A percentile compares a stretch with the other conserved stretches of the same genome.
phyloP scores from a whole-genome alignment of 208 protist genomes.

The Naegleria fowleri region DNA sequence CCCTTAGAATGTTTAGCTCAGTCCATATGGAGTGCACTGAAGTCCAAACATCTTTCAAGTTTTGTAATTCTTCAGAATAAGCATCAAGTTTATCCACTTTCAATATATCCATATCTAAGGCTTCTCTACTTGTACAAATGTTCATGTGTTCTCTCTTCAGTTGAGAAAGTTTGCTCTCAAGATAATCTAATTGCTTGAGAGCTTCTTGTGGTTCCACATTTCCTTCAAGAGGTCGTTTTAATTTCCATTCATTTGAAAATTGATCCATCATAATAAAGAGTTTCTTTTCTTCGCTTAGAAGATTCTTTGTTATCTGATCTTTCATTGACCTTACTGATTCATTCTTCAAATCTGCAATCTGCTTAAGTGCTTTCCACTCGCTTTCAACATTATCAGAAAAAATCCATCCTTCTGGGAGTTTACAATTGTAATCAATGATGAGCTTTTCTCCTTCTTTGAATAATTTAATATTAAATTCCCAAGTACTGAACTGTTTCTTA shows the following conservation, averaged over 20 bases:
- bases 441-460: constrained; percentile 71
- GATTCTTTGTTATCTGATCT: constrained; percentile 55
- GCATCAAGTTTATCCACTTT: constrained; percentile 54
- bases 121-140: constrained; percentile 47
- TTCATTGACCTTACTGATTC: constrained; percentile 66
- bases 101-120: constrained; percentile 49
- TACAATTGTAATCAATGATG: constrained; percentile 71
- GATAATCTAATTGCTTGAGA: constrained; percentile 58
- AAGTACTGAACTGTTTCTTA: constrained; percentile 52
- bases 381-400: constrained; percentile 71
- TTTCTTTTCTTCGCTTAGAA: constrained; percentile 52
- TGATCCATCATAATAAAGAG: constrained; percentile 36
- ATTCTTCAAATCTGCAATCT: constrained; percentile 80
- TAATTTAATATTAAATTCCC: constrained; percentile 46
- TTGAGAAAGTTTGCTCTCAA: constrained; percentile 53
- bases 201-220: constrained; percentile 49
- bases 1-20: constrained; percentile 68
- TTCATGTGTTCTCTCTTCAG: constrained; percentile 55
- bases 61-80: constrained; percentile 67
- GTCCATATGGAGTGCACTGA: constrained; percentile 64
- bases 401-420: constrained; percentile 84
- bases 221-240: constrained; percentile 44
- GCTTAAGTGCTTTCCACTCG: constrained; percentile 81
- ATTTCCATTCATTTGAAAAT: constrained; percentile 45
- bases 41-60: constrained; percentile 80